Evolutionary conservation across 2,329 filamentous ascomycete species (phyloP).

Genomic region (Claviceps pazoutovae): DNA sequence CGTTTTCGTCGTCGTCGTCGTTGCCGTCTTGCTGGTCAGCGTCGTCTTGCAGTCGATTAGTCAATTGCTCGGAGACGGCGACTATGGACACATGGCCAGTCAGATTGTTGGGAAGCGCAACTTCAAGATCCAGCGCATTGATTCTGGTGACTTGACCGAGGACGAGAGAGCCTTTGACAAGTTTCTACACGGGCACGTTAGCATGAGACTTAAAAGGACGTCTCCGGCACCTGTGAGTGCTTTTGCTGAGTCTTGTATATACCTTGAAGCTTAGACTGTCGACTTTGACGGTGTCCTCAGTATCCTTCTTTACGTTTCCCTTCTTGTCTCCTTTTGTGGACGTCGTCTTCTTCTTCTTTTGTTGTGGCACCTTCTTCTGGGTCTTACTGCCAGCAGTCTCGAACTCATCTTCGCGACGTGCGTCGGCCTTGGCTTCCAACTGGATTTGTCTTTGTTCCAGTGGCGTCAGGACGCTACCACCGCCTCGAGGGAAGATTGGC

Average conservation of each 20-base stretch:
- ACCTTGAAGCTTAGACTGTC: slow-evolving; percentile 87
- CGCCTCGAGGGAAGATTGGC: slow-evolving; percentile 80
- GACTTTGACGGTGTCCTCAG: slow-evolving; percentile 51
- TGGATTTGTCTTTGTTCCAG: slow-evolving; percentile 95
- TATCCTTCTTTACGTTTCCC: slow-evolving; percentile 27
- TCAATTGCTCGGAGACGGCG: slow-evolving; percentile 74
- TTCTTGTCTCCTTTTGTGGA: slow-evolving; percentile 38
- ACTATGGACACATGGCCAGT: slow-evolving; percentile 81
- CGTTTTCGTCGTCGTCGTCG: slow-evolving; percentile 37
- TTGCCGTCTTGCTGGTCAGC: slow-evolving; percentile 33
- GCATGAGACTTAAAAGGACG: slow-evolving; percentile 5
- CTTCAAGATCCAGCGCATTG: slow-evolving; percentile 60
- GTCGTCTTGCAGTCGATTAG: slow-evolving; percentile 58
- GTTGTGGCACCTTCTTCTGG: slow-evolving; percentile 26
- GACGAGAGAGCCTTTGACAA: slow-evolving; percentile 74
- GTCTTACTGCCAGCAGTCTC: slow-evolving; percentile 30
- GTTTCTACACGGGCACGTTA: slow-evolving; percentile 39
- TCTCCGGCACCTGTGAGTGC: not conserved
- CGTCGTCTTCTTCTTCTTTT: slow-evolving; percentile 40
- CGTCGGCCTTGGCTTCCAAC: slow-evolving; percentile 83
- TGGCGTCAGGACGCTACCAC: slow-evolving; percentile 78
- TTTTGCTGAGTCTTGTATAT: slow-evolving; percentile 9
- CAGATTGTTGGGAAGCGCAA: slow-evolving; percentile 86
- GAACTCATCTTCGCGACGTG: slow-evolving; percentile 70
- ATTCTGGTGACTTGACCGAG: slow-evolving; percentile 78